Conservation (phyloP, 23 red algal genomes). For the Chondrus crispus region DNA sequence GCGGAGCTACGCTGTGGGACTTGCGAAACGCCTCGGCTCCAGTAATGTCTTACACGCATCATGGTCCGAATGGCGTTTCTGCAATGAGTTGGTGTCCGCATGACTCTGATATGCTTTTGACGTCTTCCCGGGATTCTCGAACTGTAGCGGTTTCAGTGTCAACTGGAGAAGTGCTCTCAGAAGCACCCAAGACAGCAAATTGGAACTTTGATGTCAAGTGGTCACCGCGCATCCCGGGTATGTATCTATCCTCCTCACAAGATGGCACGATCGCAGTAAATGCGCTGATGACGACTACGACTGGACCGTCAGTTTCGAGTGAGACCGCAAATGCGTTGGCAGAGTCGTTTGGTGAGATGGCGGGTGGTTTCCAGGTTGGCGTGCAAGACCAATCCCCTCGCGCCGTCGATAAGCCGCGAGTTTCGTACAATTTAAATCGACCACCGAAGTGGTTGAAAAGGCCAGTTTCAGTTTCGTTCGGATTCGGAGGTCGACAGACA, state of each 20-base stretch:
- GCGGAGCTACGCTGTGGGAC: conserved; percentile 80
- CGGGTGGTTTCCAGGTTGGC: conserved; percentile 49
- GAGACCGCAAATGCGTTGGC: conserved; percentile 58
- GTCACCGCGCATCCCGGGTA: conserved; percentile 65
- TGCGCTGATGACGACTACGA: conserved; percentile 59
- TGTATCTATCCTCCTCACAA: conserved; percentile 51
- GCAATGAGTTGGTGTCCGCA: conserved; percentile 85
- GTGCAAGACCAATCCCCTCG: conserved; percentile 38
- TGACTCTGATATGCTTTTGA: conserved; percentile 76
- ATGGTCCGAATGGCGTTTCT: conserved; percentile 52
- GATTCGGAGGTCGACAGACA: conserved; percentile 56
- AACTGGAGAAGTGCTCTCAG: conserved; percentile 73
- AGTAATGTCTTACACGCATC: conserved; percentile 57
- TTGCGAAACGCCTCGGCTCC: conserved; percentile 72
- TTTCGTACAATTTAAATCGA: conserved; percentile 16
- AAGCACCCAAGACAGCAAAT: conserved; percentile 46
- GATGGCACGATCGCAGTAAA: conserved; percentile 69
- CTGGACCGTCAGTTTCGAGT: conserved; percentile 56
- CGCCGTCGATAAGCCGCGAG: conserved; percentile 16
- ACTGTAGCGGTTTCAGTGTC: conserved; percentile 63
- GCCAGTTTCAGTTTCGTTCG: conserved; percentile 53
- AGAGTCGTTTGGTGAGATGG: conserved; percentile 63
- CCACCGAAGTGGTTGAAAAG: conserved; percentile 70
- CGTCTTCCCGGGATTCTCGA: conserved; percentile 61
- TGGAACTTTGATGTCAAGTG: conserved; percentile 92